These are phyloP conservation scores for Berberis thunbergii DNA, from an alignment of 164 flowering plant species.

Conservation along the genomic window DNA sequence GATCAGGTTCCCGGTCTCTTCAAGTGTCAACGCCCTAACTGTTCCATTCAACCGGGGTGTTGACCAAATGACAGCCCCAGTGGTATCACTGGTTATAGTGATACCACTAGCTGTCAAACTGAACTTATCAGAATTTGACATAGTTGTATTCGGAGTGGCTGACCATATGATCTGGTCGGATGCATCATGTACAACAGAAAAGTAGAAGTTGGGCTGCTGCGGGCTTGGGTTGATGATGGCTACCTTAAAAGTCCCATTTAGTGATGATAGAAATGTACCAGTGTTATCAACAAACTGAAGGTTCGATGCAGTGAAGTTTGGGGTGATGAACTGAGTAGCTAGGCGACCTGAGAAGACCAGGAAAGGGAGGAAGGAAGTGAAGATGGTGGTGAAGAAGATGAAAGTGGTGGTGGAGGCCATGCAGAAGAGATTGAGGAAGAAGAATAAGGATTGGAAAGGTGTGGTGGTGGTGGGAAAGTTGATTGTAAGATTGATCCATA, in stretches of 20 bases:
- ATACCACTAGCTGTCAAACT: constrained; percentile 44
- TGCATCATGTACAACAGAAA: constrained; percentile 49
- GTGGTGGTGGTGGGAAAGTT: too few species aligned
- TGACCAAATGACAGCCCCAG: constrained; percentile 42
- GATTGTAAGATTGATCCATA: too few species aligned
- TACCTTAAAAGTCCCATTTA: constrained; percentile 49
- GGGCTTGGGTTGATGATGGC: constrained; percentile 38
- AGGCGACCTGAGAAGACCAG: constrained; percentile 9
- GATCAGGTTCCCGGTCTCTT: constrained; percentile 59
- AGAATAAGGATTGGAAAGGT: too few species aligned
- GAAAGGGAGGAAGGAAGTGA: constrained; percentile 21
- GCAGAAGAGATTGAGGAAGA: not conserved
- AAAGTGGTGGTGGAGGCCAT: constrained; percentile 7
- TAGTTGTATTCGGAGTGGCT: constrained; percentile 56
- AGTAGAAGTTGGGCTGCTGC: constrained; percentile 34
- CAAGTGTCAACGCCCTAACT: constrained; percentile 34
- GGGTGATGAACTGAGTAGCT: constrained; percentile 34
- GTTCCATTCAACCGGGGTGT: constrained; percentile 39
- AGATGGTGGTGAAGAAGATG: constrained; percentile 11
- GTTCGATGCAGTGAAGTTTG: constrained; percentile 62
- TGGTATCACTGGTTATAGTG: constrained; percentile 19
- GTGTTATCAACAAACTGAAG: constrained; percentile 31
- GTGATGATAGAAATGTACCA: constrained; percentile 60
- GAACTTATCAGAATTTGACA: constrained; percentile 44
- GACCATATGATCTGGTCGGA: constrained; percentile 72